Percentiles rank a stretch among this genome's conserved stretches.
Conservation (phyloP, 2,329 filamentous ascomycete genomes). For the Cyclaneusma minus region DNA sequence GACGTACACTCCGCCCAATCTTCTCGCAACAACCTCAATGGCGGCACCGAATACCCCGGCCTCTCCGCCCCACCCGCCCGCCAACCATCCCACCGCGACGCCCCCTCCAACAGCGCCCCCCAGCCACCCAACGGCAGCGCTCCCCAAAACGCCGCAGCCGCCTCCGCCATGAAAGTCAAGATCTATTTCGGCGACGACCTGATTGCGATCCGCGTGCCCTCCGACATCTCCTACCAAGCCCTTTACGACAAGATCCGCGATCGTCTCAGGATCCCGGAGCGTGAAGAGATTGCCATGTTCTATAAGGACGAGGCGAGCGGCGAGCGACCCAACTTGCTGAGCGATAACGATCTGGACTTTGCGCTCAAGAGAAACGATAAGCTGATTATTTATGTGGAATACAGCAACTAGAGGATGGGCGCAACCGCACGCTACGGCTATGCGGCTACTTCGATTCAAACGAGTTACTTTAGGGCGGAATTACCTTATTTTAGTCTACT, state of each 20-base stretch:
- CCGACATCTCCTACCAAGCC: constrained; percentile 61
- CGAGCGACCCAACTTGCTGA: constrained; percentile 59
- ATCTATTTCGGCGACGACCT: constrained; percentile 86
- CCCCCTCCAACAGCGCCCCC: constrained; percentile 24
- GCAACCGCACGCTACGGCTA: too few species aligned
- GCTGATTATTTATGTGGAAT: constrained; percentile 58
- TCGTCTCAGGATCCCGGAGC: constrained; percentile 55
- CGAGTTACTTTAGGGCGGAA: too few species aligned
- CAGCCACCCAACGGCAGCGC: constrained; percentile 27
- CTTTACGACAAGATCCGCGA: constrained; percentile 76
- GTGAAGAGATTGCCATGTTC: constrained; percentile 61
- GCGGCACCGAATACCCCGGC: constrained; percentile 35
- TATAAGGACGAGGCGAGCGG: constrained; percentile 66
- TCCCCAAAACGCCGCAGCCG: constrained; percentile 9
- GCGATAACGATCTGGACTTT: constrained; percentile 64
- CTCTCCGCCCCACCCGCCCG: constrained; percentile 32
- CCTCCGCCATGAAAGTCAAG: constrained; percentile 79
- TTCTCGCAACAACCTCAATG: constrained; percentile 47
- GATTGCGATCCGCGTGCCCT: constrained; percentile 78
- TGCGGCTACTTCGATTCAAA: too few species aligned
- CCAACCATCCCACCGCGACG: constrained; percentile 12
- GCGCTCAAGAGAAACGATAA: constrained; percentile 79
- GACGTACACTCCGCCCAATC: constrained; percentile 44
- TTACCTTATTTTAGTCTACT: too few species aligned
- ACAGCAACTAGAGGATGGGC: too few species aligned